phyloP scores from a whole-genome alignment of 345 rosid species.

The Ceriops tagal region DNA sequence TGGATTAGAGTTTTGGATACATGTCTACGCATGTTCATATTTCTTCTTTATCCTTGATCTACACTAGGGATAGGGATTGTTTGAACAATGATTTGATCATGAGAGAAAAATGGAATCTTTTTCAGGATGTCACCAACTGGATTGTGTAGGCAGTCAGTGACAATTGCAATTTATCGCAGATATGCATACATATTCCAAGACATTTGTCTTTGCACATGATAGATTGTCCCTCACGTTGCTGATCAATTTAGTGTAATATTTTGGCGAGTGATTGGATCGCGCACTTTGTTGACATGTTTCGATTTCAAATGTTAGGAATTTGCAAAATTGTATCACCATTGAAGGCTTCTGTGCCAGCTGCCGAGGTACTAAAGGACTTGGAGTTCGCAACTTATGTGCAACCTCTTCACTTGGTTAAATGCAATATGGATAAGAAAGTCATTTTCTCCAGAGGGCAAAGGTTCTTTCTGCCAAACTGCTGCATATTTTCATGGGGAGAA shows the following conservation, averaged over 20 bases:
- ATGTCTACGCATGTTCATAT: too few relatives aligned
- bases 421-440: constrained; percentile 4
- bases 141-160: neutral
- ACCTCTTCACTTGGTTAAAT: constrained; percentile 9
- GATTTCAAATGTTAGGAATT: constrained; percentile 1
- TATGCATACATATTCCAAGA: neutral
- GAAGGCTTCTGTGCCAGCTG: constrained; percentile 12
- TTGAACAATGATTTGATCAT: neutral
- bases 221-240: too few relatives aligned
- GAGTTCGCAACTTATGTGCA: constrained; percentile 7
- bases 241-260: neutral
- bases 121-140: neutral
- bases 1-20: neutral
- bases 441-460: neutral
- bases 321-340: constrained; percentile 15
- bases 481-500: neutral
- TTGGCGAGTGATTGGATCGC: too few relatives aligned
- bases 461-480: neutral
- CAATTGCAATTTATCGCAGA: neutral
- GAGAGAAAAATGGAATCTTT: neutral
- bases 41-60: neutral
- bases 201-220: neutral
- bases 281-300: neutral
- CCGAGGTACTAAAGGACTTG: constrained; percentile 3
- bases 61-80: neutral